Base-by-base conservation (phyloP, 768 basidiomycete genomes). In the Suillus sp. region DNA sequence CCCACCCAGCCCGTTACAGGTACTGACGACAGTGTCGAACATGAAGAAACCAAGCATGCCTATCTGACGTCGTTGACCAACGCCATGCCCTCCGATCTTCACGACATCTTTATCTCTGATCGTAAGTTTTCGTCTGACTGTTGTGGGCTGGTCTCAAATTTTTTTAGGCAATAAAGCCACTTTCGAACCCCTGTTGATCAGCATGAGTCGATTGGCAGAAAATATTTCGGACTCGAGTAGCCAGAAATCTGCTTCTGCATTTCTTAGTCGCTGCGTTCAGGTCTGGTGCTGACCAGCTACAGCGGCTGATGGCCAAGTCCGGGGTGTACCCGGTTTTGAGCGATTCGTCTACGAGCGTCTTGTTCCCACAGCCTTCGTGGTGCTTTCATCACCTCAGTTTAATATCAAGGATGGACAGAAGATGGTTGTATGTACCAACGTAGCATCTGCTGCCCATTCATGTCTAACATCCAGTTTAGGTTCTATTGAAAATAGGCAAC, bases 381-480 rank as follows among this genome's bases (percentile, higher is more conserved):
- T n/a, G n/a, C n/a, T n/a, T n/a, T n/a, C n/a, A n/a, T n/a, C n/a
- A 10, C 86, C 90, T 0, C 85, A 88, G 45, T 93, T 97, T 73
- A 96, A 95, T 71, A 79, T 90, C 67, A 93, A 92, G 72, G 95
- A 97, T 71, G 94, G 92, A 2, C 93, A 95, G 69, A 87, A 90
- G 71, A 81, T 90, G 57, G 84, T 89, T 71, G 96, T 96, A 27
- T 50, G 42, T 38, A 20, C 59, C 16, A 30, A 18, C 50, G 27
- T 25, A 16, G 34, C 13, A 48, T 42, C 45, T 55, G 55, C 32
- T 32, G 43, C 34, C 2, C 3, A 8, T 50, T 25, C 9, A 9
- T 1, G 62, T 50, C 47, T 18, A 13, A 34, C 0, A 7, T 34
- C 45, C 54, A 14, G 35, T 37, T 20, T 69, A 98, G 95, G 90